A percentile compares a stretch with the other conserved stretches of the same genome.
phyloP scores from a whole-genome alignment of 1,284 basidiomycete species.

The Sporisorium iseilematis-ciliati region DNA sequence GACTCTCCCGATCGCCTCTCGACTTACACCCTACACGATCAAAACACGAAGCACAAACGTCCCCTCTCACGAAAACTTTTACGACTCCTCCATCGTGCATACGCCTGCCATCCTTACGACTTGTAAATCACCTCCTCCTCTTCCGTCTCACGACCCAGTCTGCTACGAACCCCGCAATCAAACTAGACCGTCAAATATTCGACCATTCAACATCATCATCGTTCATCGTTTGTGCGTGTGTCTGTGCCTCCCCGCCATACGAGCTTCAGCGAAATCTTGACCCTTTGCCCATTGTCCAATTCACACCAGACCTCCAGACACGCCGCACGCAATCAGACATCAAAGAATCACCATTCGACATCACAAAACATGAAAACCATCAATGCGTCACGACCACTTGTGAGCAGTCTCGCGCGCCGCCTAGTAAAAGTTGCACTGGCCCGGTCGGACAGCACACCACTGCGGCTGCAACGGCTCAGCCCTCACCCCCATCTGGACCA shows the following conservation, averaged over 20 bases:
- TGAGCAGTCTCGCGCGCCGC: not conserved
- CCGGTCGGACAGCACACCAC: constrained; percentile 76
- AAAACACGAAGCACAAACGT: not conserved
- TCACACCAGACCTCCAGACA: too few relatives aligned
- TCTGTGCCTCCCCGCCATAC: too few relatives aligned
- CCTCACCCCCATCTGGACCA: constrained; percentile 77
- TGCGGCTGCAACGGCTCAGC: constrained; percentile 81
- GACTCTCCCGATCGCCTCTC: too few relatives aligned
- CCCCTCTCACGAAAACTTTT: not conserved
- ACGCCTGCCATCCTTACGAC: not conserved
- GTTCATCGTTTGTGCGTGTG: too few relatives aligned
- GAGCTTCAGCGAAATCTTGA: too few relatives aligned
- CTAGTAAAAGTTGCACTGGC: constrained; percentile 57
- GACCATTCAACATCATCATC: too few relatives aligned
- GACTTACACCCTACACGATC: not conserved
- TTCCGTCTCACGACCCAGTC: too few relatives aligned
- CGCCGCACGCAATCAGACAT: not conserved
- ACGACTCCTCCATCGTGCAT: constrained; percentile 3
- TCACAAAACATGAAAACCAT: not conserved
- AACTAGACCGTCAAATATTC: too few relatives aligned
- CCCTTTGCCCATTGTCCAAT: too few relatives aligned
- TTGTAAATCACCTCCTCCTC: not conserved
- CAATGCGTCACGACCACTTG: not conserved
- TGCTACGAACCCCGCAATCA: too few relatives aligned
- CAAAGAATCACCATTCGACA: not conserved